Evolutionary conservation across 345 rosid species (phyloP), one percentile per base, ranked within the genome.

Genomic region (Draba incana): DNA sequence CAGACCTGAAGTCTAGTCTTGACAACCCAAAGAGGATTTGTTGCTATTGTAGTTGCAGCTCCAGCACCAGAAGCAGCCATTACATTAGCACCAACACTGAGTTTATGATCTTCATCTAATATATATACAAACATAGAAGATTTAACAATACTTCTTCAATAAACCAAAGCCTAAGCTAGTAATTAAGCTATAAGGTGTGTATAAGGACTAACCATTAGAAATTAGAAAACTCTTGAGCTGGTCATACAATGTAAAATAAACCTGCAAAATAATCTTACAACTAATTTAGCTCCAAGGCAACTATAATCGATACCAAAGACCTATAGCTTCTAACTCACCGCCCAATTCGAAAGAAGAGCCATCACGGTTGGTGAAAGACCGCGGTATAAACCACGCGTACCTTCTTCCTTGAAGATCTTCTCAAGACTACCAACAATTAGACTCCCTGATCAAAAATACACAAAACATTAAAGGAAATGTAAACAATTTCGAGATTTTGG

Each of bases 1-100:
- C 82, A 1, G 61, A 92, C 93, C 79, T 92, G 98, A 67, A 86
- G 90, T 75, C 97, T 79, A 67, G 95, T 88, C 84, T 90, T 90
- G 67, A 90, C 97, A 79, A 88, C 98, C 98, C 98, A 92, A 70
- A 89, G 92, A 75, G 98, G 94, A 77, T 88, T 90, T 6, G 92
- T 90, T 45, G 76, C 82, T 57, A 87, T 81, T 13, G 92, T 80
- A 52, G 97, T 90, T 8, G 85, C 89, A 73, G 86, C 97, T 28
- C 97, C 92, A 76, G 94, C 98, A 70, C 89, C 96, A 69, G 89
- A 78, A 51, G 98, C 94, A 83, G 92, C 98, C 41, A 86, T 75
- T 83, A 92, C 69, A 63, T 87, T 90, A 60, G 88, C 87, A 69
- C 94, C 92, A 33, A 90, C 57, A 16, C 86, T 81, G 8, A 90